Evolutionary conservation across 2,329 filamentous ascomycete genomes (phyloP), one percentile per base, ranked within the genome.

Genomic region (Diaporthe vexans): DNA sequence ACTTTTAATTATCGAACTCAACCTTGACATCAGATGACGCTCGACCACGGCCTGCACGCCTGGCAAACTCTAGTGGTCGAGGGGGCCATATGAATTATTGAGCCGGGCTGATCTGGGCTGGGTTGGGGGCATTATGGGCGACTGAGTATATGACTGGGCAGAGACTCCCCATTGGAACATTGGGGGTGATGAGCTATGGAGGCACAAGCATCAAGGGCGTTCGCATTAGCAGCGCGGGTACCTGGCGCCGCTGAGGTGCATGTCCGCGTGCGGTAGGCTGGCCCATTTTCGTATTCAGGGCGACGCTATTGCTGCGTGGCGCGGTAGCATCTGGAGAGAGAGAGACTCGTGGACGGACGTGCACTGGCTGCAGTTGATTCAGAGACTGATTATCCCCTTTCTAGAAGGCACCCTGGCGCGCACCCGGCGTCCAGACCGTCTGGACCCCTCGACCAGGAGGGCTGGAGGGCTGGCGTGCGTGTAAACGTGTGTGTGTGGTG

Each of bases 271-370:
- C 21, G 21, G 61, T 24, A 67, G 63, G 11, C 33, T 54, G 63
- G 15, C 48, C 63, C 63, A 29, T 68, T 21, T 68, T 68, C 63
- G 63, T 68, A 68, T 68, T 68, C 63, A 68, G 63, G 48, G 48
- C 63, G 63, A 40, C 63, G 63, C 63, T 68, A 68, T 68, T 68
- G 63, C 63, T 68, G 63, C 63, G 63, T 68, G 63, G 63, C 63
- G 63, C 63, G 63, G 63, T 68, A 68, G 40, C 46, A 67, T 67
- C 63, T 52, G 33, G 48, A 43, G 40, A 43, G 40, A 43, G 15
- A 43, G 35, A 37, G 15, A 43, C 40, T 43, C 40, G 13, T 43
- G 13, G 63, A 52, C 48, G 63, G 63, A 54, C 63, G 63, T 52
- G 63, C 63, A 24, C 63, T 48, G 59, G 59, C 15, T 48, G 59